Evolutionary conservation across 192 early-diverging fungal genomes (phyloP), one percentile per base, ranked within the genome.

Genomic region (Spizellomyces punctatus): DNA sequence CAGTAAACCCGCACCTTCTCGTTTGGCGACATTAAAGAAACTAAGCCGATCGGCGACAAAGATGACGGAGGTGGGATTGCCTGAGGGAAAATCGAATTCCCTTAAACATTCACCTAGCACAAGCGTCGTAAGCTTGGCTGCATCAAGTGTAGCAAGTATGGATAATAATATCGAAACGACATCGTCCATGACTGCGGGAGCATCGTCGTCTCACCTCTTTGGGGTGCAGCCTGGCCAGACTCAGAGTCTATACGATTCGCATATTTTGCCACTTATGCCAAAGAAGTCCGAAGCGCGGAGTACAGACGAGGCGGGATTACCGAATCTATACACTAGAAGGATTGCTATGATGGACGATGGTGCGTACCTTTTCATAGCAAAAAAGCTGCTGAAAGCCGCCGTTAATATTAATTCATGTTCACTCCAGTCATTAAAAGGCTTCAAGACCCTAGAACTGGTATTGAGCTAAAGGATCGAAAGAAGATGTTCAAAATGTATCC

Each of bases 401-500:
- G 27, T 36, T 36, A 36, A 36, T 36, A 3, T 36, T 36, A 3
- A 36, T 36, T 36, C 27, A 36, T 36, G 27, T 36, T 36, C 27
- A 36, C 27, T 36, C 27, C 27, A 36, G 27, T 36, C 27, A 36
- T 36, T 3, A 36, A 36, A 36, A 36, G 27, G 27, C 50, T 12
- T 54, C 66, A 71, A 44, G 76, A 78, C 42, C 80, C 76, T 22
- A 50, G 17, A 12, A 65, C 54, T 0, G 80, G 80, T 36, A 44
- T 82, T 6, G 77, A 82, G 46, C 42, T 78, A 41, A 72, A 76
- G 58, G 76, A 78, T 63, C 46, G 77, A 46, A 76, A 74, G 21
- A 75, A 73, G 52, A 47, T 82, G 63, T 78, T 82, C 50, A 75
- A 82, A 64, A 63, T 63, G 8, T 81, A 78, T 60, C 63, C 64